Evolutionary conservation across 139 green algal genomes (phyloP).

Genomic region (Chlamydomonas sp.): DNA sequence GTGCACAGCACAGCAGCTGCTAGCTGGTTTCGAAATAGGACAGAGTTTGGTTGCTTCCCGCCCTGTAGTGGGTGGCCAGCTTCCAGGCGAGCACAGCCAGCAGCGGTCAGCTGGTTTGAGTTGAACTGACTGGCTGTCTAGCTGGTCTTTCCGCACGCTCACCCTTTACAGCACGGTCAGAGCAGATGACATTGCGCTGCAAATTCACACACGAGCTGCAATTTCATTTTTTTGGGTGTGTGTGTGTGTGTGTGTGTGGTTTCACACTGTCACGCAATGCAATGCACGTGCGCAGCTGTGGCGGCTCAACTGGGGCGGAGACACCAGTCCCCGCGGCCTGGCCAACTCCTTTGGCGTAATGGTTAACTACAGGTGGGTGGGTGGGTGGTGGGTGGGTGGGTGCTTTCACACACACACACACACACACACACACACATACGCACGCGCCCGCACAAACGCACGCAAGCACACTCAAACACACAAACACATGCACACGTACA

Average conservation of each 20-base stretch:
- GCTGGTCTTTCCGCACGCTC: too few species aligned
- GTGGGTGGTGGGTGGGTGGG: background rate
- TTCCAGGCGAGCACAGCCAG: too few species aligned
- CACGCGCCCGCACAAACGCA: background rate
- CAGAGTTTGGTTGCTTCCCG: background rate
- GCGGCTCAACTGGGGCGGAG: constrained; percentile 29
- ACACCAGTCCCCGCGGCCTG: constrained; percentile 42
- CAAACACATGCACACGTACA: background rate
- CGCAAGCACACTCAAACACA: background rate
- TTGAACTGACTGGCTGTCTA: too few species aligned
- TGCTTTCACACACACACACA: background rate
- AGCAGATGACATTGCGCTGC: background rate
- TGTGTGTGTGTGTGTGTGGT: background rate
- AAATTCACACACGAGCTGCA: background rate
- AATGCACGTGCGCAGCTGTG: too few species aligned
- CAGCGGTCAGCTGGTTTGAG: too few species aligned
- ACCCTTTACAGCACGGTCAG: background rate
- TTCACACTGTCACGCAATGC: too few species aligned
- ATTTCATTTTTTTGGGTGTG: background rate
- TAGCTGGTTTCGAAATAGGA: constrained; percentile 14
- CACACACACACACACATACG: background rate
- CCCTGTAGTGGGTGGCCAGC: too few species aligned
- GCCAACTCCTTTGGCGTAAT: constrained; percentile 59
- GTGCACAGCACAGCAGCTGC: constrained; percentile 43
- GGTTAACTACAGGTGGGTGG: constrained; percentile 61